Evolutionary conservation across 805 yeast species (phyloP).

Genomic region (Ogataea siamensis): DNA sequence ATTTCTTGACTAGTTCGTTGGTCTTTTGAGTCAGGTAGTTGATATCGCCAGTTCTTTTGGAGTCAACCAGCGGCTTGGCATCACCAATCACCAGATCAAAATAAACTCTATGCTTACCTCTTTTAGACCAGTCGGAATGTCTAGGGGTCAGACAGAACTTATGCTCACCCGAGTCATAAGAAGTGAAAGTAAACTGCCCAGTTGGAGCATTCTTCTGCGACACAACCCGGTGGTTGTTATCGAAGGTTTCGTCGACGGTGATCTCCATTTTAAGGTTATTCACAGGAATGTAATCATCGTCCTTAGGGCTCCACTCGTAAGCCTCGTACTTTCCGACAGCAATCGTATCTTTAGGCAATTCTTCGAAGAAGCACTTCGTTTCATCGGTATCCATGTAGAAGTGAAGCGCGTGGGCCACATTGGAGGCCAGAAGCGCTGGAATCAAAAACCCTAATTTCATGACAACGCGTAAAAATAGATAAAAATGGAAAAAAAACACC

Average conservation of each 20-base stretch:
- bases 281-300: constrained; percentile 49
- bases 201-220: constrained; percentile 62
- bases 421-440: constrained; percentile 16
- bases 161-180: constrained; percentile 76
- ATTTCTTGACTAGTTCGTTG: constrained; percentile 52
- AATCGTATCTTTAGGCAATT: constrained; percentile 71
- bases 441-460: constrained; percentile 20
- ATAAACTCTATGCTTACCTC: constrained; percentile 61
- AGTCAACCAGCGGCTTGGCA: constrained; percentile 59
- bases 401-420: constrained; percentile 53
- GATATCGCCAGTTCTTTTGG: constrained; percentile 59
- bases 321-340: constrained; percentile 78
- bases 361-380: constrained; percentile 80
- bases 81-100: constrained; percentile 70
- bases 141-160: constrained; percentile 66
- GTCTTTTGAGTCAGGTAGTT: constrained; percentile 56
- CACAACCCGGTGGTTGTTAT: constrained; percentile 72
- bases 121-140: constrained; percentile 44
- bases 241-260: constrained; percentile 76
- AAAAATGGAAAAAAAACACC: constrained; percentile 3
- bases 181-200: constrained; percentile 73
- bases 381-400: constrained; percentile 77
- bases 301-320: constrained; percentile 51
- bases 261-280: constrained; percentile 59
- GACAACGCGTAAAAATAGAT: constrained; percentile 14